Percentiles rank a stretch among this genome's conserved stretches.
phyloP scores from a whole-genome alignment of 441 rosid genomes.

The Hura crepitans region DNA sequence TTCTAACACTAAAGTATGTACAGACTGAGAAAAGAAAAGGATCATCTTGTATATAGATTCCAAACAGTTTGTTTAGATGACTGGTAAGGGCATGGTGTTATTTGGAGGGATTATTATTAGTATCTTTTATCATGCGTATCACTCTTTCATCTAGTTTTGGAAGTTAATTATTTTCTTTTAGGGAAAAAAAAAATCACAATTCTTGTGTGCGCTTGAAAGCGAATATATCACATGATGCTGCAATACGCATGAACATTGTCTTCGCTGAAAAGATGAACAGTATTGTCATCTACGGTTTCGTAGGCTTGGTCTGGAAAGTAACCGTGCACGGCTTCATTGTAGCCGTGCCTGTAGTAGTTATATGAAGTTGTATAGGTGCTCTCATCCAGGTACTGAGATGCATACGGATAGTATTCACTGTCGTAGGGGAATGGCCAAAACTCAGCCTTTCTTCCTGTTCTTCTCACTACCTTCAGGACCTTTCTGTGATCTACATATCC shows the following conservation, averaged over 20 bases:
- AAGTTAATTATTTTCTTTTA: no score
- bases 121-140: not conserved
- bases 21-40: not conserved
- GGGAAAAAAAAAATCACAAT: no score
- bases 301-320: conserved; percentile 56
- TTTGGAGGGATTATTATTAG: not conserved
- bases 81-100: not conserved
- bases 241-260: conserved; percentile 72
- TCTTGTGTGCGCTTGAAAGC: not conserved
- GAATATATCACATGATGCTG: conserved; percentile 41
- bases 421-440: conserved; percentile 82
- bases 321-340: conserved; percentile 48
- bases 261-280: conserved; percentile 77
- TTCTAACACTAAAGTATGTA: not conserved
- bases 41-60: not conserved
- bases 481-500: conserved; percentile 65
- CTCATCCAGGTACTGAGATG: conserved; percentile 47
- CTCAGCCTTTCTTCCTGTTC: conserved; percentile 69
- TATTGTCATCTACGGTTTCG: conserved; percentile 45
- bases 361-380: conserved; percentile 44
- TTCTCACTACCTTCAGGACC: conserved; percentile 60
- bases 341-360: conserved; percentile 54
- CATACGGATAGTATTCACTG: conserved; percentile 58
- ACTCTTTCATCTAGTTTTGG: not conserved
- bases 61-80: not conserved